Evolutionary conservation across 2,329 filamentous ascomycete species (phyloP).

Genomic region (Lasiodiplodia citricola): DNA sequence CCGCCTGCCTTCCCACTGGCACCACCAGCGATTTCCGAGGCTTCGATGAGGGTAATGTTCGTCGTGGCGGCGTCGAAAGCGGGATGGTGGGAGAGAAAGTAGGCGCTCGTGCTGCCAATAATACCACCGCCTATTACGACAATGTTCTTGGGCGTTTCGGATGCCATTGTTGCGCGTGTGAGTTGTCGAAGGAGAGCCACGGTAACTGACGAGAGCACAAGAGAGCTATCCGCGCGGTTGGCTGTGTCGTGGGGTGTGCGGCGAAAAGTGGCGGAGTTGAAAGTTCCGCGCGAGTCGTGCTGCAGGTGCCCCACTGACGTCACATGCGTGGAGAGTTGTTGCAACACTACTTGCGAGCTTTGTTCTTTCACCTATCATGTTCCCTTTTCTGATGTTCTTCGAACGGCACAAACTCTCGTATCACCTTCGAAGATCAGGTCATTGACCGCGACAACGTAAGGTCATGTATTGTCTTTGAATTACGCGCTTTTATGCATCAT

Average conservation of each 20-base stretch:
- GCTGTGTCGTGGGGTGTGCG: not conserved
- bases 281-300: not conserved
- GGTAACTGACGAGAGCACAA: not conserved
- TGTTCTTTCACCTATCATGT: too few relatives aligned
- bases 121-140: slow-evolving; percentile 68
- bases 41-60: slow-evolving; percentile 85
- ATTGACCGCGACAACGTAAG: too few relatives aligned
- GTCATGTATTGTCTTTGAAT: too few relatives aligned
- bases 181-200: slow-evolving; percentile 15
- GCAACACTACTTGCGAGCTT: too few relatives aligned
- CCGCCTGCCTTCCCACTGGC: slow-evolving; percentile 96
- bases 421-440: too few relatives aligned
- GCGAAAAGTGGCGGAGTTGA: slow-evolving; percentile 12
- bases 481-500: not conserved
- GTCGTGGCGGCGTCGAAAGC: slow-evolving; percentile 77
- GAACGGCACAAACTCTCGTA: too few relatives aligned
- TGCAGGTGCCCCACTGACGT: slow-evolving; percentile 13
- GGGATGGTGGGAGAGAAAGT: slow-evolving; percentile 86
- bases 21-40: slow-evolving; percentile 81
- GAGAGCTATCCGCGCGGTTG: not conserved
- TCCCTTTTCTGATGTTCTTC: too few relatives aligned
- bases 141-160: slow-evolving; percentile 24
- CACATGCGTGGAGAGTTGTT: not conserved
- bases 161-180: slow-evolving; percentile 16
- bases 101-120: slow-evolving; percentile 89